Conservation (phyloP, 2,329 filamentous ascomycete genomes). For the Ceratocystiopsis minuta region DNA sequence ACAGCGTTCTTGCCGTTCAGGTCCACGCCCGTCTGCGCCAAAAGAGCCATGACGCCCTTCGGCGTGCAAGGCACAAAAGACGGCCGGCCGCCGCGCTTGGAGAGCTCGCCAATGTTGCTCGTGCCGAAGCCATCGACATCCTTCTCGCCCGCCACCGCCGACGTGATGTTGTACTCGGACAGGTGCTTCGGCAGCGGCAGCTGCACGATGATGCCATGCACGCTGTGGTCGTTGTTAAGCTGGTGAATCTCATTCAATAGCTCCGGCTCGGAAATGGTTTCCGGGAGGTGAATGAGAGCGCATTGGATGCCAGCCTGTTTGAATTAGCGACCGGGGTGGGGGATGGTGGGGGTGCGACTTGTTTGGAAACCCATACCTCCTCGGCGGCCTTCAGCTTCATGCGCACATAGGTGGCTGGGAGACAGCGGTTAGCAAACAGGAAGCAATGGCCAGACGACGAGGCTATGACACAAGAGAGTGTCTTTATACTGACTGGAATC, state of each 20-base stretch:
- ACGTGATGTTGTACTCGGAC: constrained; percentile 79
- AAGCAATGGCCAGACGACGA: background rate
- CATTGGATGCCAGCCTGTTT: constrained; percentile 70
- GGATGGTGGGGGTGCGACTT: background rate
- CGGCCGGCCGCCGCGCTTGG: constrained; percentile 81
- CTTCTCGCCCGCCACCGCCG: constrained; percentile 79
- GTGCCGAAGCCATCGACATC: constrained; percentile 96
- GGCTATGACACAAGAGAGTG: background rate
- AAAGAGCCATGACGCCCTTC: constrained; percentile 87
- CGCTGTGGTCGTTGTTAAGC: constrained; percentile 69
- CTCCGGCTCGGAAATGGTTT: constrained; percentile 66
- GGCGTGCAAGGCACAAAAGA: constrained; percentile 90
- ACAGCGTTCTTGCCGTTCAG: constrained; percentile 83
- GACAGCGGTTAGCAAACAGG: background rate
- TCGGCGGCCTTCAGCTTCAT: constrained; percentile 98
- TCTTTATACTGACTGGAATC: constrained; percentile 56
- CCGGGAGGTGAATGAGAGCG: constrained; percentile 68
- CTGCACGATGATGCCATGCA: constrained; percentile 90
- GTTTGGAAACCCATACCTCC: constrained; percentile 59
- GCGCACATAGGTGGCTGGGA: constrained; percentile 81
- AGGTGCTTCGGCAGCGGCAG: constrained; percentile 78
- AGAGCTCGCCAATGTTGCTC: constrained; percentile 86
- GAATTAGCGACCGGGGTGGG: background rate
- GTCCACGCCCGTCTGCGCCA: constrained; percentile 68
- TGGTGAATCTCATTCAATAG: constrained; percentile 64